These are phyloP conservation scores for Suhomyces maxii DNA, from an alignment of 1,139 yeast genomes.

Conservation along the genomic window DNA sequence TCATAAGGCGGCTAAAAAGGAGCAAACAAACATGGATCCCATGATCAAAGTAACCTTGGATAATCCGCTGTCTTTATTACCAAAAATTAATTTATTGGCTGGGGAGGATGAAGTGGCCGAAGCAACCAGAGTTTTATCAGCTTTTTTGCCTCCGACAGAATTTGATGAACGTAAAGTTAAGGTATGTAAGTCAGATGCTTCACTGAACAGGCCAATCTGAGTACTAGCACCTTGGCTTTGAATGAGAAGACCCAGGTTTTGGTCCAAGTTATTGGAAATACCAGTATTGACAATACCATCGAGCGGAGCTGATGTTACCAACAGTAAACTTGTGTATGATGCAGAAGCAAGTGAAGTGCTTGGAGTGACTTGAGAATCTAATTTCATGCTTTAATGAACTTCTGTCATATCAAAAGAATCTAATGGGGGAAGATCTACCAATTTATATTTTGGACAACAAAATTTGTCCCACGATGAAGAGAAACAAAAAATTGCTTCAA, in stretches of 20 bases:
- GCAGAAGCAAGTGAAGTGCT: constrained; percentile 10
- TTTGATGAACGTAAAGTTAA: constrained; percentile 10
- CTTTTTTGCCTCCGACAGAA: constrained; percentile 6
- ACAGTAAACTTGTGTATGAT: constrained; percentile 12
- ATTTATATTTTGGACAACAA: constrained; percentile 3
- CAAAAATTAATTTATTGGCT: constrained; percentile 2
- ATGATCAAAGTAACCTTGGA: constrained; percentile 9
- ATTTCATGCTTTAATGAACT: constrained; percentile 9
- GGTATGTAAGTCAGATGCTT: constrained; percentile 13
- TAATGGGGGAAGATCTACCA: background rate
- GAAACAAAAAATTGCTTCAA: constrained; percentile 3
- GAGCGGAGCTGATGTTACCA: constrained; percentile 4
- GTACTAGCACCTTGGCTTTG: constrained; percentile 11
- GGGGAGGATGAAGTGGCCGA: constrained; percentile 8
- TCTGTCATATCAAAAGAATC: background rate
- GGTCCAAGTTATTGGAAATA: constrained; percentile 1
- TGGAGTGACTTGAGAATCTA: constrained; percentile 11
- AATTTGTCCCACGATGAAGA: background rate
- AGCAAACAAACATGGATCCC: constrained; percentile 9
- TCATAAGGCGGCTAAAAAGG: constrained; percentile 13
- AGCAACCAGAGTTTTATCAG: constrained; percentile 7
- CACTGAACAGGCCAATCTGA: constrained; percentile 10
- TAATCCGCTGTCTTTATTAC: constrained; percentile 3
- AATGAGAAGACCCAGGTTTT: constrained; percentile 5
- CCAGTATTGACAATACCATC: background rate